Percentiles rank a stretch among this genome's conserved stretches.
Conservation (phyloP, 2,329 filamentous ascomycete species). For the Aaosphaeria pasadenensis region DNA sequence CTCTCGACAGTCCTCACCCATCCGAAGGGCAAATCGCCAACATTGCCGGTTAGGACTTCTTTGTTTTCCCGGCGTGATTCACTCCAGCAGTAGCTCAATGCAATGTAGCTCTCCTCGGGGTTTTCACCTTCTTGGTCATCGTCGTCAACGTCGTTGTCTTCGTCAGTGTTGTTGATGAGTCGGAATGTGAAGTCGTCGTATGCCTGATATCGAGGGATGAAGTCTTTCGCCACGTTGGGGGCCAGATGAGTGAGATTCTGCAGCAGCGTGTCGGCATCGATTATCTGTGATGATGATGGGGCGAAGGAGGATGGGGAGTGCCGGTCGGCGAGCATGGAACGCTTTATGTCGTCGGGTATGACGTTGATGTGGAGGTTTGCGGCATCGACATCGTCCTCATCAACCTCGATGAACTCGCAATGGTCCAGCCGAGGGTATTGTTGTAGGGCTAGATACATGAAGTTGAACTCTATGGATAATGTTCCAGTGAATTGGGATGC, state of each 20-base stretch:
- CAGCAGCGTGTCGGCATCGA: constrained; percentile 22
- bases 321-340: constrained; percentile 14
- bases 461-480: no score
- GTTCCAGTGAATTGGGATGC: no score
- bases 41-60: constrained; percentile 12
- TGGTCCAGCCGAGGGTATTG: neutral
- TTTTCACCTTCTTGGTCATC: neutral
- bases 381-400: constrained; percentile 28
- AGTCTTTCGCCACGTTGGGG: constrained; percentile 28
- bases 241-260: constrained; percentile 22
- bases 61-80: constrained; percentile 21
- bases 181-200: constrained; percentile 31
- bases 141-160: constrained; percentile 23
- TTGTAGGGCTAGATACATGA: neutral
- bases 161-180: constrained; percentile 36
- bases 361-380: constrained; percentile 22
- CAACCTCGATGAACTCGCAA: constrained; percentile 27
- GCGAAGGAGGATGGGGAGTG: constrained; percentile 1
- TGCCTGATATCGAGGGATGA: constrained; percentile 20
- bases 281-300: neutral
- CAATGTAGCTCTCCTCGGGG: constrained; percentile 38
- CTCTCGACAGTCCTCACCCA: constrained; percentile 31
- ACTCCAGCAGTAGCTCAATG: constrained; percentile 44
- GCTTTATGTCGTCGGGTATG: constrained; percentile 15
- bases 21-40: constrained; percentile 32